Percentiles rank a stretch among this genome's conserved stretches.
These are phyloP conservation scores for Neonectria faginata DNA, from an alignment of 2,329 filamentous ascomycete genomes.

Conservation along the genomic window DNA sequence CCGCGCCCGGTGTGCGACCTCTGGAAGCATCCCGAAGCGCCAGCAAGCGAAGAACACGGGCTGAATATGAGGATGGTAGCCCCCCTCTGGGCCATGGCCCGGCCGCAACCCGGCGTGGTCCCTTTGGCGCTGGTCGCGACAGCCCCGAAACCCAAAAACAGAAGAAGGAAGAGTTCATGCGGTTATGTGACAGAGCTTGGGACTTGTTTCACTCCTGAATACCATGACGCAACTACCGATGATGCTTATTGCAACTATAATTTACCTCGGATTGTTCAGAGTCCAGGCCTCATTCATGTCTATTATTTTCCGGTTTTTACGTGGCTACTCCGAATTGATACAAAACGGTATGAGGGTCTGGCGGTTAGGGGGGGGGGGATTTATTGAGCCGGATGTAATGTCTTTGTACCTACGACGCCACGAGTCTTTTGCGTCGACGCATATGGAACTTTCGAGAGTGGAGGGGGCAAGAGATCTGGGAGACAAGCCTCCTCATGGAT, in stretches of 20 bases:
- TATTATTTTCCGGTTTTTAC: slow-evolving; percentile 42
- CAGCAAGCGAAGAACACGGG: slow-evolving; percentile 80
- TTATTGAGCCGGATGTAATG: slow-evolving; percentile 42
- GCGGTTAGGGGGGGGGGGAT: slow-evolving; percentile 32
- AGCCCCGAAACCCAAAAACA: slow-evolving; percentile 83
- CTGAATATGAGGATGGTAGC: slow-evolving; percentile 95
- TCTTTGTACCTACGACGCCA: slow-evolving; percentile 46
- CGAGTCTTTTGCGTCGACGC: slow-evolving; percentile 42
- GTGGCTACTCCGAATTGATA: slow-evolving; percentile 33
- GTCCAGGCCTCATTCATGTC: slow-evolving; percentile 40
- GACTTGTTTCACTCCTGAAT: slow-evolving; percentile 93
- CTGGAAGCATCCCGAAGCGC: slow-evolving; percentile 67
- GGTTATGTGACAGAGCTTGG: slow-evolving; percentile 90
- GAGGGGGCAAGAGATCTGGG: background rate
- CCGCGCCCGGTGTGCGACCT: slow-evolving; percentile 65
- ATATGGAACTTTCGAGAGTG: slow-evolving; percentile 21
- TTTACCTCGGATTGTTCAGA: slow-evolving; percentile 22
- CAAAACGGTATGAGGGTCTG: slow-evolving; percentile 39
- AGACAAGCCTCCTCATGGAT: background rate
- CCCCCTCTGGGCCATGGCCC: slow-evolving; percentile 85
- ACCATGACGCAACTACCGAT: slow-evolving; percentile 24
- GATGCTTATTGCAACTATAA: slow-evolving; percentile 40
- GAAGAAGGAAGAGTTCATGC: slow-evolving; percentile 94
- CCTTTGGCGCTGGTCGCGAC: slow-evolving; percentile 84
- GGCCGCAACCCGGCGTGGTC: slow-evolving; percentile 69